Evolutionary conservation across 768 basidiomycete genomes (phyloP).

Genomic region (Boletus sp.): DNA sequence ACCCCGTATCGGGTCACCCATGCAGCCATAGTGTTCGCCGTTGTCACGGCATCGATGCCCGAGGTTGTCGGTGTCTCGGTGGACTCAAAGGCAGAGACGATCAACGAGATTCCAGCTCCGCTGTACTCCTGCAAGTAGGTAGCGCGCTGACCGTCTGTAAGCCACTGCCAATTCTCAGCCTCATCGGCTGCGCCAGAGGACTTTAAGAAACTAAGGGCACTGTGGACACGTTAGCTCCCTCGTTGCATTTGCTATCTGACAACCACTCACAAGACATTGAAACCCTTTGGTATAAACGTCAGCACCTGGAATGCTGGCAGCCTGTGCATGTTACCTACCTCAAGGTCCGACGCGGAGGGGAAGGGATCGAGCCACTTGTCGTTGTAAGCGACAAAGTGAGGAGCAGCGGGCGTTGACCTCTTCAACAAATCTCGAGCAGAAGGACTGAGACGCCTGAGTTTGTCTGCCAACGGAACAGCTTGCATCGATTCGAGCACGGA

Average conservation of each 20-base stretch:
- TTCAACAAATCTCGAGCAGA: constrained; percentile 24
- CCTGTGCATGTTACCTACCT: constrained; percentile 27
- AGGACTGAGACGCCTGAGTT: constrained; percentile 18
- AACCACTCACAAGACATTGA: constrained; percentile 33
- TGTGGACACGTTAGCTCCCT: constrained; percentile 7
- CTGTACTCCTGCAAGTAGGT: constrained; percentile 45
- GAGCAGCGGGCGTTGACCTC: constrained; percentile 37
- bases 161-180: constrained; percentile 43
- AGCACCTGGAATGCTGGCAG: background rate
- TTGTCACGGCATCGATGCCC: constrained; percentile 36
- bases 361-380: constrained; percentile 42
- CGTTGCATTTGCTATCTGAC: background rate
- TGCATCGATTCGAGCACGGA: constrained; percentile 10
- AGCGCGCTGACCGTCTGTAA: constrained; percentile 38
- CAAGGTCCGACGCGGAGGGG: constrained; percentile 43
- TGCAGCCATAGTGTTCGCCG: constrained; percentile 42
- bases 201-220: constrained; percentile 42
- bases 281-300: constrained; percentile 25
- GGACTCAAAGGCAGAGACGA: constrained; percentile 55
- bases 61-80: constrained; percentile 38
- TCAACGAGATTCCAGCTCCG: constrained; percentile 53
- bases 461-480: constrained; percentile 21
- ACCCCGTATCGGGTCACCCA: constrained; percentile 47
- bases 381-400: constrained; percentile 45
- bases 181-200: constrained; percentile 42